phyloP scores from a whole-genome alignment of 164 flowering plant species.

The Dillenia suffruticosa region DNA sequence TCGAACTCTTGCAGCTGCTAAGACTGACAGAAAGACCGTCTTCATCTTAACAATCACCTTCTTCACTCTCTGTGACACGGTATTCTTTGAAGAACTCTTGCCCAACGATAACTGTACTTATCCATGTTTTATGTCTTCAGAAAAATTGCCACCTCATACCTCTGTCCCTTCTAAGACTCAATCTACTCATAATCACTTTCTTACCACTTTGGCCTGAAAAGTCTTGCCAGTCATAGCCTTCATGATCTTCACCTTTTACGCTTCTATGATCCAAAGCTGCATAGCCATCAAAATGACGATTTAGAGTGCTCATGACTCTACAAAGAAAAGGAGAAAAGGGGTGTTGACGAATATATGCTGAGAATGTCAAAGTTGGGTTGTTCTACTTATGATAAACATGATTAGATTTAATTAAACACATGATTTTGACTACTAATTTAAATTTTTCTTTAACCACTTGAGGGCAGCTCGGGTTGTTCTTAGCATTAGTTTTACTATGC shows the following conservation, averaged over 20 bases:
- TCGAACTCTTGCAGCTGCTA: conserved; percentile 14
- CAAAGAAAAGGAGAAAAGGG: too few species aligned
- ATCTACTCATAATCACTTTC: conserved; percentile 12
- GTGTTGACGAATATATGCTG: too few species aligned
- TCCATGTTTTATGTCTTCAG: conserved; percentile 24
- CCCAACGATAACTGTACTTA: too few species aligned
- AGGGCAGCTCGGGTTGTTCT: too few species aligned
- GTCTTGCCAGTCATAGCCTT: conserved; percentile 3
- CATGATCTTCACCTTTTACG: background rate
- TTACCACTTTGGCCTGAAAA: conserved; percentile 17
- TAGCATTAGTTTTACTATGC: too few species aligned
- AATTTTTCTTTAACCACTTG: too few species aligned
- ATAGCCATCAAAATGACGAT: conserved; percentile 13
- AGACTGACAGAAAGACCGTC: conserved; percentile 6
- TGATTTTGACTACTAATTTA: too few species aligned
- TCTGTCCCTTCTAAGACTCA: conserved; percentile 30
- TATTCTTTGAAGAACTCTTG: background rate
- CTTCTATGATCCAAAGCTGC: conserved; percentile 14
- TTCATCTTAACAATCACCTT: conserved; percentile 21
- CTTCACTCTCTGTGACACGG: conserved; percentile 9
- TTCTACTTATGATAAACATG: too few species aligned
- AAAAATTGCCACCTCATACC: conserved; percentile 37
- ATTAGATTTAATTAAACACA: too few species aligned
- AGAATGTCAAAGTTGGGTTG: too few species aligned
- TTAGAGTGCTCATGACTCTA: conserved; percentile 20